phyloP scores from a whole-genome alignment of 2,329 filamentous ascomycete genomes.

The Thielaviopsis euricoi region DNA sequence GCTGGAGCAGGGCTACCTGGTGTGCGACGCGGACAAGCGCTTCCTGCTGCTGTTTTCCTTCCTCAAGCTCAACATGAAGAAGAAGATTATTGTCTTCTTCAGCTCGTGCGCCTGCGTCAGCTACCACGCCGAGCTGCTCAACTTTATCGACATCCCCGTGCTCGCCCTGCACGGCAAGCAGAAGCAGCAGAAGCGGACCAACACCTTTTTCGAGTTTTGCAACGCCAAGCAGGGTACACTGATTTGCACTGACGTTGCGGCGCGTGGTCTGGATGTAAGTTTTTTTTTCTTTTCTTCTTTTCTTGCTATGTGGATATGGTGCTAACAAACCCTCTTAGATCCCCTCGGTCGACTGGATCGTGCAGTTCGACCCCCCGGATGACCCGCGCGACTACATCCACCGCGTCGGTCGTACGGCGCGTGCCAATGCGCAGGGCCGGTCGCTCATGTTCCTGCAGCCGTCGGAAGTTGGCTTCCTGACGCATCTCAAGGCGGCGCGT shows the following conservation, averaged over 20 bases:
- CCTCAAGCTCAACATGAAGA: slow-evolving; percentile 71
- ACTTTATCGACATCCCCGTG: slow-evolving; percentile 90
- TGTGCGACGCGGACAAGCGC: slow-evolving; percentile 84
- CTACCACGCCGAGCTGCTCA: slow-evolving; percentile 87
- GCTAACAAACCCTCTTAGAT: slow-evolving; percentile 40
- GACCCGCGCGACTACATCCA: slow-evolving; percentile 87
- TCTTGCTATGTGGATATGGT: neutral
- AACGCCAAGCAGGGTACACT: slow-evolving; percentile 65
- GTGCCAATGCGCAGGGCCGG: slow-evolving; percentile 67
- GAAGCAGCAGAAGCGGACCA: slow-evolving; percentile 98
- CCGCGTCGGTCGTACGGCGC: slow-evolving; percentile 84
- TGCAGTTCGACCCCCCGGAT: slow-evolving; percentile 90
- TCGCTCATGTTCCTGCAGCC: slow-evolving; percentile 90
- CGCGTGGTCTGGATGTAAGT: slow-evolving; percentile 71
- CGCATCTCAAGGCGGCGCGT: slow-evolving; percentile 75
- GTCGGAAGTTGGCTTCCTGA: slow-evolving; percentile 79
- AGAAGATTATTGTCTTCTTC: slow-evolving; percentile 97
- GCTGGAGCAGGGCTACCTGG: slow-evolving; percentile 86
- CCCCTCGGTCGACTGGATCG: slow-evolving; percentile 87
- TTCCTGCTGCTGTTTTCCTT: slow-evolving; percentile 92
- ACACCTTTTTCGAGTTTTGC: slow-evolving; percentile 92
- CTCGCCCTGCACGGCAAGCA: slow-evolving; percentile 84
- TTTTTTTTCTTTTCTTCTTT: neutral
- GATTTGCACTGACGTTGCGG: slow-evolving; percentile 93
- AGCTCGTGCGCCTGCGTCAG: slow-evolving; percentile 85